These are phyloP conservation scores for Diddensiella caesifluorescens DNA, from an alignment of 805 yeast species.

Conservation along the genomic window DNA sequence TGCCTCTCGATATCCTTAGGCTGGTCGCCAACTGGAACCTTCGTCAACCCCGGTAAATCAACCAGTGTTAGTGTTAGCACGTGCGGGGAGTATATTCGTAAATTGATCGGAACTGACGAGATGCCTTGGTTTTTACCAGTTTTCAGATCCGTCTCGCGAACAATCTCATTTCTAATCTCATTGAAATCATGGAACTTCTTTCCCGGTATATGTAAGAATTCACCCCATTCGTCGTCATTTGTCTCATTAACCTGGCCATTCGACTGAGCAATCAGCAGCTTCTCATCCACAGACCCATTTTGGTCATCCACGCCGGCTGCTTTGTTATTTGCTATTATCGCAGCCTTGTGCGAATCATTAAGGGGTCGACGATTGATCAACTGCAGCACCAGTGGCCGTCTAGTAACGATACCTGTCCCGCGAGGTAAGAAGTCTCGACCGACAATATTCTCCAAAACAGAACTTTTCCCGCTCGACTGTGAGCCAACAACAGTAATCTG, in stretches of 20 bases:
- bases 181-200: constrained; percentile 82
- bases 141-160: constrained; percentile 80
- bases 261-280: background rate
- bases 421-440: constrained; percentile 89
- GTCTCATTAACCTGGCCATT: constrained; percentile 17
- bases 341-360: background rate
- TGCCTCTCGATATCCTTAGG: constrained; percentile 95
- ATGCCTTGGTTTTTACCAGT: constrained; percentile 75
- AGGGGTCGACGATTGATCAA: constrained; percentile 58
- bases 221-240: constrained; percentile 82
- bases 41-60: constrained; percentile 95
- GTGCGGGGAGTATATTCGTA: constrained; percentile 90
- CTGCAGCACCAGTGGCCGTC: constrained; percentile 79
- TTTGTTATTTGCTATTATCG: constrained; percentile 22
- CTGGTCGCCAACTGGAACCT: constrained; percentile 98
- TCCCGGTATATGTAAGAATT: constrained; percentile 86
- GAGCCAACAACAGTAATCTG: constrained; percentile 90
- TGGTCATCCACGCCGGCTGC: constrained; percentile 11
- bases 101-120: constrained; percentile 85
- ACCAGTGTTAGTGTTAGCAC: constrained; percentile 92
- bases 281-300: constrained; percentile 1
- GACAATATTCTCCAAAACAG: constrained; percentile 84
- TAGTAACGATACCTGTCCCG: constrained; percentile 86
- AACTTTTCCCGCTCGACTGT: constrained; percentile 84
- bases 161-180: constrained; percentile 85